Conservation (phyloP, 2,329 filamentous ascomycete species). For the Alternaria gansuensis region DNA sequence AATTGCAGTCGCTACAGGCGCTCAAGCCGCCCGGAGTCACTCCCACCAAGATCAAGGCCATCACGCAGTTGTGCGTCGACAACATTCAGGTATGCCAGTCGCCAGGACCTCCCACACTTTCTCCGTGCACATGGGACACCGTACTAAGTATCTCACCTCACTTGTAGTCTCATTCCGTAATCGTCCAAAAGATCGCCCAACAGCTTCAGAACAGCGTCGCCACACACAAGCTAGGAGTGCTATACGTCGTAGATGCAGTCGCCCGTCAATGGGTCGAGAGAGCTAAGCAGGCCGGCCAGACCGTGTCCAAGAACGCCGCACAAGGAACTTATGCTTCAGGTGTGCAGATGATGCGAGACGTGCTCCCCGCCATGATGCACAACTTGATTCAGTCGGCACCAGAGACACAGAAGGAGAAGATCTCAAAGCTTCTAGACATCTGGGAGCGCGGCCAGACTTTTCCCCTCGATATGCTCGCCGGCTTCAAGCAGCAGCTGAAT, state of each 20-base stretch:
- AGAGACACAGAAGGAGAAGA: conserved; percentile 96
- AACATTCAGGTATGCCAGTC: conserved; percentile 46
- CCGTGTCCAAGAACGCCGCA: conserved; percentile 77
- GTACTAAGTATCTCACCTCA: conserved; percentile 38
- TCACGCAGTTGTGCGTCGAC: conserved; percentile 86
- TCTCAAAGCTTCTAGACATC: conserved; percentile 93
- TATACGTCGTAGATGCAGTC: conserved; percentile 99
- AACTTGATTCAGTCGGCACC: conserved; percentile 90
- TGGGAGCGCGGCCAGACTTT: conserved; percentile 98
- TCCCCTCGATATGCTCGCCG: conserved; percentile 77
- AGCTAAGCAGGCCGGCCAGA: conserved; percentile 84
- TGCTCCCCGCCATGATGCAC: conserved; percentile 93
- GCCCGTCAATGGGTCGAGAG: conserved; percentile 98
- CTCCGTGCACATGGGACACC: conserved; percentile 20
- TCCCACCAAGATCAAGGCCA: conserved; percentile 85
- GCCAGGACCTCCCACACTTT: conserved; percentile 20
- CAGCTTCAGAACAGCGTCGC: conserved; percentile 94
- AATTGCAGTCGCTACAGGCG: conserved; percentile 88
- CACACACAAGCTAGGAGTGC: conserved; percentile 97
- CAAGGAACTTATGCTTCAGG: conserved; percentile 95
- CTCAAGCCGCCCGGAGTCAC: conserved; percentile 95
- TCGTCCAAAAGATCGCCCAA: conserved; percentile 96
- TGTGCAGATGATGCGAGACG: conserved; percentile 94
- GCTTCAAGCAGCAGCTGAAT: conserved; percentile 83
- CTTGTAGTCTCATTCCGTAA: conserved; percentile 85